Evolutionary conservation across 768 basidiomycete genomes (phyloP), one percentile per base, ranked within the genome.

Genomic region (Calocybe indica): DNA sequence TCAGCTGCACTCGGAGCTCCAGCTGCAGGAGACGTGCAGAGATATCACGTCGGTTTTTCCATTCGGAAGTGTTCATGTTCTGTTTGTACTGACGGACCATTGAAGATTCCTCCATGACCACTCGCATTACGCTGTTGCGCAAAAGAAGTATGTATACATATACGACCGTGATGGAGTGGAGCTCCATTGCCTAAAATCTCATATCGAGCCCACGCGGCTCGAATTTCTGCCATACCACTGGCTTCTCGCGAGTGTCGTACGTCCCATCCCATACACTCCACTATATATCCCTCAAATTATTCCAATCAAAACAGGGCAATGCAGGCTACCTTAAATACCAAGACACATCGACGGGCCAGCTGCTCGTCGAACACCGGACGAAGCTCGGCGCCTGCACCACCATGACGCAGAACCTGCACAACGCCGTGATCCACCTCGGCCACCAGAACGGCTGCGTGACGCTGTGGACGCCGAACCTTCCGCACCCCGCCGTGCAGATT

Each of bases 161-260:
- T 98, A 99, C 54, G 96, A 98, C 66, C 79, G 84, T 31, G 80
- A 92, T 55, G 95, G 96, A 14, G 86, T 96, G 10, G 96, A 98
- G 62, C 65, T 99, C 4, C 96, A 98, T 58, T 75, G 82, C 52
- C 71, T 93, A 10, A 85, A 85, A 60, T 71, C 81, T 0, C 90
- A 92, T 56, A 79, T 96, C 51, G 96, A 98, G 58, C 88, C 92
- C 1, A 91, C 89, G 5, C 73, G 85, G 50, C 76, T 99, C 35
- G 91, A 94, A 58, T 98, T 92, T 61, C 74, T 99, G 6, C 92
- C 92, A 0, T 97, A 93, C 56, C 96, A 99, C 61, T 99, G 91
- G 86, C 73, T 99, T 7, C 78, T 99, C 2, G 90, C 82, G 8
- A 85, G 80, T 51, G 74, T 92, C 11, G 92, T 93, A 60, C 48